Evolutionary conservation across 2,329 filamentous ascomycete species (phyloP), one percentile per base, ranked within the genome.

Genomic region (Epichloe baconii): DNA sequence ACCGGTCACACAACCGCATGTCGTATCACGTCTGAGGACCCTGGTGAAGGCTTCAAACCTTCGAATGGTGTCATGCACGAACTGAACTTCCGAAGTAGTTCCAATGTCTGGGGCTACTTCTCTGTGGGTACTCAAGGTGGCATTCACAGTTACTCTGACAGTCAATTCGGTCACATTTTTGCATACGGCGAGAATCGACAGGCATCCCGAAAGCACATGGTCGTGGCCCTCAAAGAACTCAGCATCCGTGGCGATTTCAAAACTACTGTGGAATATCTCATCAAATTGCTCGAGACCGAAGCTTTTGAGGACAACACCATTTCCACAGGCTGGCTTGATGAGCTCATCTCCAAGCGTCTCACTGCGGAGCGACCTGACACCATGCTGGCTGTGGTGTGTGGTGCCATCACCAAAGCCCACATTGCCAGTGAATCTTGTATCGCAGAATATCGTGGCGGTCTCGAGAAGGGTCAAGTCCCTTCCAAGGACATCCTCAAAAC

Each of bases 41-140:
- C 93, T 10, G 93, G 94, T 63, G 93, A 98, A 77, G 93, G 93
- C 49, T 98, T 98, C 82, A 98, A 98, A 80, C 93, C 93, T 53
- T 98, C 93, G 44, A 95, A 91, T 64, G 93, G 93, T 82, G 95
- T 91, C 49, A 94, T 98, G 82, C 93, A 97, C 74, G 93, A 98
- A 66, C 76, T 98, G 64, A 98, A 98, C 78, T 98, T 98, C 82
- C 82, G 93, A 66, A 94, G 86, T 75, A 95, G 89, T 68, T 97
- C 93, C 56, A 98, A 98, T 61, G 93, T 97, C 52, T 98, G 93
- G 93, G 93, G 93, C 78, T 98, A 98, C 73, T 98, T 98, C 82
- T 98, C 93, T 49, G 93, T 98, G 68, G 88, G 90, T 74, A 93
- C 90, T 10, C 85, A 89, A 51, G 91, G 90, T 73, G 90, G 90